These are phyloP conservation scores for Populus tomentosa DNA, from an alignment of 441 rosid genomes.

Conservation along the genomic window DNA sequence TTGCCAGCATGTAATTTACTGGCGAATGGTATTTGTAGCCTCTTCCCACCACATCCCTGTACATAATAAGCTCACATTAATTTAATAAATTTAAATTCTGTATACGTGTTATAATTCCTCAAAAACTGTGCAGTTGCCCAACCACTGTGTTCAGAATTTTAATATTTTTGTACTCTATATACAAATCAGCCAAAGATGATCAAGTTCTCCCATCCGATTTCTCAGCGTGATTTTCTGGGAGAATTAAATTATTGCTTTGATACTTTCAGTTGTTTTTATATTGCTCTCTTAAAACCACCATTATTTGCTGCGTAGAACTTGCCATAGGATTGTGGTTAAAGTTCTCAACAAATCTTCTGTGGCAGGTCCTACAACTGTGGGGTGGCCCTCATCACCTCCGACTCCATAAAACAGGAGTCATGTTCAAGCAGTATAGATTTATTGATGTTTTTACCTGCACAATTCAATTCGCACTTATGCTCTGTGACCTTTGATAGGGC, in stretches of 20 bases:
- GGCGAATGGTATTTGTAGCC: slow-evolving; percentile 26
- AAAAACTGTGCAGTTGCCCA: not conserved
- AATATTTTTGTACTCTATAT: not conserved
- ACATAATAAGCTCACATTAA: slow-evolving; percentile 29
- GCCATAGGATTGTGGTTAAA: not conserved
- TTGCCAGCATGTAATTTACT: slow-evolving; percentile 71
- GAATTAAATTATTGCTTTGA: not conserved
- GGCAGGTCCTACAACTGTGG: not conserved
- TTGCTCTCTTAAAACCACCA: not conserved
- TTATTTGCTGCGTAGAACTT: not conserved
- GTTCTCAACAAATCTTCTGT: not conserved
- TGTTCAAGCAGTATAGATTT: not conserved
- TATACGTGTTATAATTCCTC: not conserved
- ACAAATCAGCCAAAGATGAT: not conserved
- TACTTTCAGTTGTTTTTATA: not conserved
- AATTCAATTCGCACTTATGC: not conserved
- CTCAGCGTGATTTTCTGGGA: not conserved
- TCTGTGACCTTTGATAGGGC: not conserved
- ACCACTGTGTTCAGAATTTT: not conserved
- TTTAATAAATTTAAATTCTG: slow-evolving; percentile 1
- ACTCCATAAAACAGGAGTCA: not conserved
- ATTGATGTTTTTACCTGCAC: too few species aligned
- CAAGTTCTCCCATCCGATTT: not conserved
- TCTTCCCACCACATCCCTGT: slow-evolving; percentile 23
- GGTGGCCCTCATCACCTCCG: not conserved